Evolutionary conservation across 257 asterid genomes (phyloP), one percentile per base, ranked within the genome.

Genomic region (Lantana camara): DNA sequence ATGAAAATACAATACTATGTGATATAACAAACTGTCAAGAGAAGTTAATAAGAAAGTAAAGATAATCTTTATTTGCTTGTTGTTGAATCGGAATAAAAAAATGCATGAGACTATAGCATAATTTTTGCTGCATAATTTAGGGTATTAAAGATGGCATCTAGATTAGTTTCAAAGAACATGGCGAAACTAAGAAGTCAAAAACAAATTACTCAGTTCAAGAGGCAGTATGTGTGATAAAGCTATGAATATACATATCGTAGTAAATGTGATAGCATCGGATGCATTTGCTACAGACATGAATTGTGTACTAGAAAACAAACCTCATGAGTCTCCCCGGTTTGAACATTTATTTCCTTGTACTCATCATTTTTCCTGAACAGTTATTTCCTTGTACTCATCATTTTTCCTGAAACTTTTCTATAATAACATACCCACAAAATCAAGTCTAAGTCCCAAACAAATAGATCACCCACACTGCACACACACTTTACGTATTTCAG

Each of bases 251-350:
- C 9, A 51, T 37, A 49, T 44, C 54, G 35, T 34, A 57, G 30
- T 3, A 20, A 9, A 37, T 54, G 32, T 42, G 47, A 50, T 42
- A 7, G 51, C 34, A 46, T 9, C 55, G 56, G 49, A 60, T 64
- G 32, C 63, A 63, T 57, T 46, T 16, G 21, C 8, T 20, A 64
- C 37, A 69, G 56, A 57, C 49, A 53, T 56, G 44, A 54, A 52
- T 57, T 40, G 49, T 58, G 57, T 17, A 17, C 69, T 44, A 41
- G 38, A 67, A 73, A 63, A 72, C 85, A 70, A 73, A 93, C 99
- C 99, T 93, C 99, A 9, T 81, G 78, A 29, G 83, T 80, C 63
- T 74, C 82, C 70, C 99, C 99, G 0, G 97, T 95, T 17, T 87
- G 77, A 79, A 93, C 79, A 68, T 69, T 86, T 63, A 80, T 79